Conservation (phyloP, 2,329 filamentous ascomycete species). For the Cryoendolithus antarcticus region DNA sequence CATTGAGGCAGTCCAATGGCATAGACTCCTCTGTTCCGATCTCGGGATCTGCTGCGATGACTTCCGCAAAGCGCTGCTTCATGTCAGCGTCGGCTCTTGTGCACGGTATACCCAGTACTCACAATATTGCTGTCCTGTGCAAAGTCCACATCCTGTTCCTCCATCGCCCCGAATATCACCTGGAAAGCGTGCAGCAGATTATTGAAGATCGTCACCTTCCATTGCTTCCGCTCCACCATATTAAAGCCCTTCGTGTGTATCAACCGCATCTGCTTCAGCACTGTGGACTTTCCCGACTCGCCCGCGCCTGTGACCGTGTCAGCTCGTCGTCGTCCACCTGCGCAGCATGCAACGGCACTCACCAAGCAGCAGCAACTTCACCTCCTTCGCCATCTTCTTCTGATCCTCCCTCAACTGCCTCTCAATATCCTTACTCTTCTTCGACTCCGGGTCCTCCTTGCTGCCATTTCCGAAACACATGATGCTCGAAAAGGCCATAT, state of each 20-base stretch:
- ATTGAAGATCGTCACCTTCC: conserved; percentile 89
- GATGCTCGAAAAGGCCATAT: conserved; percentile 18
- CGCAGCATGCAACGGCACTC: conserved; percentile 12
- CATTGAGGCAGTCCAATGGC: conserved; percentile 62
- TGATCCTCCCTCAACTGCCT: conserved; percentile 75
- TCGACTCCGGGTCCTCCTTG: conserved; percentile 35
- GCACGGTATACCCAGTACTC: conserved; percentile 21
- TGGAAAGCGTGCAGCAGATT: conserved; percentile 90
- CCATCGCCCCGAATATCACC: conserved; percentile 82
- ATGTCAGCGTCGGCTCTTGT: conserved; percentile 21
- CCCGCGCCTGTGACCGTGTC: conserved; percentile 58
- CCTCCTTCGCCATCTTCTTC: conserved; percentile 72
- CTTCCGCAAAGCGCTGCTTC: conserved; percentile 59
- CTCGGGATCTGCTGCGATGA: conserved; percentile 69
- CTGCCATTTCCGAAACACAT: conserved; percentile 39
- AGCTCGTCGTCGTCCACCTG: conserved; percentile 9
- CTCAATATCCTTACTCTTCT: conserved; percentile 62
- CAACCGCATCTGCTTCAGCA: conserved; percentile 97
- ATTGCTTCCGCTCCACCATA: conserved; percentile 79
- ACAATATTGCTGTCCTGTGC: conserved; percentile 70
- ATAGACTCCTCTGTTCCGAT: conserved; percentile 72
- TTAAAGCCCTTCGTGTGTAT: conserved; percentile 91
- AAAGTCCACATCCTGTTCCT: conserved; percentile 67
- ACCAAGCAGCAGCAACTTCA: conserved; percentile 92
- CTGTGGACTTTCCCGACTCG: conserved; percentile 91